Conservation (phyloP, 1,284 basidiomycete species). For the Naganishia sp. region DNA sequence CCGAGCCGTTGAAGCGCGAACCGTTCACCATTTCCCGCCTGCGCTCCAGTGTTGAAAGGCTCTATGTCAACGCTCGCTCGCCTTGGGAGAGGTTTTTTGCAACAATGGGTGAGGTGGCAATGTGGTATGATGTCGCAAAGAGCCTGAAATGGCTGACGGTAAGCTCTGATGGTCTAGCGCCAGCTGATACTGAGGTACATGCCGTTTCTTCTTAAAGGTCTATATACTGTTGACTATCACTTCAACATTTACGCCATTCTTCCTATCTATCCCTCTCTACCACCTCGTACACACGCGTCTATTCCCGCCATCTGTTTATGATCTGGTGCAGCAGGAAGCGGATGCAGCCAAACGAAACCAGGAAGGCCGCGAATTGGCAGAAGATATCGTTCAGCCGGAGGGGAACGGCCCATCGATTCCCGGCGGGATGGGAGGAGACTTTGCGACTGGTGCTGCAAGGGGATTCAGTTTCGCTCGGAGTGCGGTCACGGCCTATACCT, state of each 20-base stretch:
- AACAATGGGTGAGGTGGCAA: slow-evolving; percentile 20
- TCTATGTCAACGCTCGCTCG: slow-evolving; percentile 35
- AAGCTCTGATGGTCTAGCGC: background rate
- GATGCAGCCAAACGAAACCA: slow-evolving; percentile 12
- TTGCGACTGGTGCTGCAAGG: background rate
- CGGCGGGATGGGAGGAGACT: slow-evolving; percentile 8
- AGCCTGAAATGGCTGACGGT: slow-evolving; percentile 15
- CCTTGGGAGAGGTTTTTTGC: slow-evolving; percentile 28
- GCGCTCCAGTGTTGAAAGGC: slow-evolving; percentile 33
- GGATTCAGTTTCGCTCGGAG: slow-evolving; percentile 5
- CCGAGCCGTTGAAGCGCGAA: slow-evolving; percentile 13
- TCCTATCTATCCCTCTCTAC: slow-evolving; percentile 31
- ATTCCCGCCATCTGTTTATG: slow-evolving; percentile 29
- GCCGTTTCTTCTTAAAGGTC: slow-evolving; percentile 11
- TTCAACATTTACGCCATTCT: slow-evolving; percentile 32
- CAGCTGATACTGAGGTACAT: background rate
- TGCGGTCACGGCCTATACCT: slow-evolving; percentile 2
- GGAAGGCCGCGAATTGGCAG: slow-evolving; percentile 32
- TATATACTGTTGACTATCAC: slow-evolving; percentile 33
- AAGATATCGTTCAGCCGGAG: slow-evolving; percentile 27
- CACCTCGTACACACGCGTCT: slow-evolving; percentile 31
- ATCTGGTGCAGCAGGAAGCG: slow-evolving; percentile 7
- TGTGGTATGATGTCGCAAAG: slow-evolving; percentile 29
- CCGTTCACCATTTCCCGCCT: slow-evolving; percentile 35
- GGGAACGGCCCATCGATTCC: slow-evolving; percentile 1